Evolutionary conservation across 2,329 filamentous ascomycete species (phyloP), one percentile per base, ranked within the genome.

Genomic region (Lanzia echinophila): DNA sequence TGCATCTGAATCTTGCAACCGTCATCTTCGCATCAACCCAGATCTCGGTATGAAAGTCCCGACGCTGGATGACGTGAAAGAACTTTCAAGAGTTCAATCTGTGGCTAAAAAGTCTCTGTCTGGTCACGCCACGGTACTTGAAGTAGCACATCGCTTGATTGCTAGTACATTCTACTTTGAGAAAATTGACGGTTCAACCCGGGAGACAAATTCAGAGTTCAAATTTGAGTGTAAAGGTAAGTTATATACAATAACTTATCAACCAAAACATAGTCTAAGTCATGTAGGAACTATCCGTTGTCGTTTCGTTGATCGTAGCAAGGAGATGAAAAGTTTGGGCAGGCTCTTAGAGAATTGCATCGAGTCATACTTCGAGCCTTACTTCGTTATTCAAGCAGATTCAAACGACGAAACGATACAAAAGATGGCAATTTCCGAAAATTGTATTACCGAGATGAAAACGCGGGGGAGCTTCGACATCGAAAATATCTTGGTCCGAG

Each of bases 161-260:
- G 54, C 58, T 1, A 60, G 46, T 22, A 47, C 44, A 11, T 62
- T 62, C 36, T 62, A 54, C 44, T 60, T 62, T 44, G 58, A 59
- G 24, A 58, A 57, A 36, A 46, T 31, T 4, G 47, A 47, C 32
- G 41, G 28, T 6, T 50, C 41, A 4, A 50, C 47, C 2, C 39
- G 20, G 17, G 47, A 55, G 42, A 46, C 13, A 6, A 42, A 51
- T 8, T 39, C 13, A n/a, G 31, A 22, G 4, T 51, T 39, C 19
- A 24, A 51, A 34, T n/a, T n/a, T n/a, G n/a, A n/a, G n/a, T 51
- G 48, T 22, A 17, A 44, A 39, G 48, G 48, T 51, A 22, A 33
- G 48, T 32, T 6, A 19, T 32, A 33, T 19, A 33, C 3, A 13
- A 3, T 13, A 15, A 38, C 13, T 38, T 17, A n/a, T 8, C 13